phyloP scores from a whole-genome alignment of 179 eudicot species.

The Heliamphora pulchella region DNA sequence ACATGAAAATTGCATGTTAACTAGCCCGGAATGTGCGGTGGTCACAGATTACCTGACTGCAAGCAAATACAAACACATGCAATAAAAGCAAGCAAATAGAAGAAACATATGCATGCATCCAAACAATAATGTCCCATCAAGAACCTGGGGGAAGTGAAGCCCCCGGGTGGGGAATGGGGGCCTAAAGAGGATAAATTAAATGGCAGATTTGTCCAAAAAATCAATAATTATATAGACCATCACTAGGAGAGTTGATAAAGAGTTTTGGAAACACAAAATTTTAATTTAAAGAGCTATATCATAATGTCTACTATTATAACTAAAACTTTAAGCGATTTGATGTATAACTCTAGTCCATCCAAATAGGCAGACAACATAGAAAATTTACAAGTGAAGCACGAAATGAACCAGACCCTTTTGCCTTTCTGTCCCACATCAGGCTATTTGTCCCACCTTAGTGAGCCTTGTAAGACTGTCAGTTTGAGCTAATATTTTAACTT shows the following conservation, averaged over 20 bases:
- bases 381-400: too few species aligned
- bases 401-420: too few species aligned
- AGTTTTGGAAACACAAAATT: not conserved
- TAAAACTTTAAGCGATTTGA: not conserved
- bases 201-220: not conserved
- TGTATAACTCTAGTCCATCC: not conserved
- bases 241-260: too few species aligned
- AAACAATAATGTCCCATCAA: not conserved
- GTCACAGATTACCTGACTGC: constrained; percentile 16
- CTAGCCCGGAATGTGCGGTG: constrained; percentile 16
- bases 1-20: constrained; percentile 11
- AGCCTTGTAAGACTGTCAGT: too few species aligned
- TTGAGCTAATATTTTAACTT: too few species aligned
- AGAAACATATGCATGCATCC: not conserved
- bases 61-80: constrained; percentile 4
- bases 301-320: not conserved
- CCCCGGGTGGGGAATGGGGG: too few species aligned
- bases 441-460: too few species aligned
- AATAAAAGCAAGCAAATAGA: constrained; percentile 7
- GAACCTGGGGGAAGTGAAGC: too few species aligned
- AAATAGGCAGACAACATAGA: not conserved
- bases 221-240: not conserved
- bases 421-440: too few species aligned
- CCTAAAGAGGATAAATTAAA: not conserved
- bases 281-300: not conserved